Percentiles rank a stretch among this genome's conserved stretches.
These are phyloP conservation scores for Blepharisma stoltei DNA, from an alignment of 73 alveolate species.

Conservation along the genomic window DNA sequence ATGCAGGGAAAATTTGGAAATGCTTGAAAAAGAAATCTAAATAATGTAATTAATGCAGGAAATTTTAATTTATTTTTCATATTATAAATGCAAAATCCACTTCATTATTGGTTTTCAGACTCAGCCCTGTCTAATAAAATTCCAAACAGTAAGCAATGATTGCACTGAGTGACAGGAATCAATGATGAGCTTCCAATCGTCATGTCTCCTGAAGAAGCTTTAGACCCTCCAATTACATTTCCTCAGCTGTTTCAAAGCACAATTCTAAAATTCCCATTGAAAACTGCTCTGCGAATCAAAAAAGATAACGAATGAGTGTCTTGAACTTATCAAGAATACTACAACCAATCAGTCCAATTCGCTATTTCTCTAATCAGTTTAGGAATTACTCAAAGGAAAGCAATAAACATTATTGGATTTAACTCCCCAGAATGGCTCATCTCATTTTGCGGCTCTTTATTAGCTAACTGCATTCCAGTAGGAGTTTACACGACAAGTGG, in stretches of 20 bases:
- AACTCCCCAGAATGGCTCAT: conserved; percentile 85
- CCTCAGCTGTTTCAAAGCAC: conserved; percentile 27
- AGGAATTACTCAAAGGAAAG: conserved; percentile 58
- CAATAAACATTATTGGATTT: conserved; percentile 75
- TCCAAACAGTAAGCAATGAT: background rate
- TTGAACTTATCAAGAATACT: conserved; percentile 58
- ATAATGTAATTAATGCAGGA: too few relatives aligned
- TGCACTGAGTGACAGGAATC: conserved; percentile 58
- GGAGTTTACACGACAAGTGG: conserved; percentile 84
- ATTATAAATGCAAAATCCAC: too few relatives aligned
- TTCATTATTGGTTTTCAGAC: too few relatives aligned
- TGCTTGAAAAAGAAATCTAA: too few relatives aligned
- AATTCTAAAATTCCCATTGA: background rate
- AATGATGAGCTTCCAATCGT: conserved; percentile 60
- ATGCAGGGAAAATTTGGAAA: too few relatives aligned
- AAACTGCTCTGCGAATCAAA: conserved; percentile 55
- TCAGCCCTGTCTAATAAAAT: too few relatives aligned
- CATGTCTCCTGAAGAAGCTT: conserved; percentile 17
- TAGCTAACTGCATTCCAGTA: conserved; percentile 65
- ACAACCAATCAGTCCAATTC: conserved; percentile 41
- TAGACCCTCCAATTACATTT: conserved; percentile 39
- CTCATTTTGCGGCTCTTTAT: conserved; percentile 67
- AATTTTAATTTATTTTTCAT: too few relatives aligned
- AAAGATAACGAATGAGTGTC: conserved; percentile 43
- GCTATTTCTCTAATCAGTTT: conserved; percentile 70